Evolutionary conservation across 495 filamentous ascomycete species (phyloP).

Genomic region (Penicillium soppii): DNA sequence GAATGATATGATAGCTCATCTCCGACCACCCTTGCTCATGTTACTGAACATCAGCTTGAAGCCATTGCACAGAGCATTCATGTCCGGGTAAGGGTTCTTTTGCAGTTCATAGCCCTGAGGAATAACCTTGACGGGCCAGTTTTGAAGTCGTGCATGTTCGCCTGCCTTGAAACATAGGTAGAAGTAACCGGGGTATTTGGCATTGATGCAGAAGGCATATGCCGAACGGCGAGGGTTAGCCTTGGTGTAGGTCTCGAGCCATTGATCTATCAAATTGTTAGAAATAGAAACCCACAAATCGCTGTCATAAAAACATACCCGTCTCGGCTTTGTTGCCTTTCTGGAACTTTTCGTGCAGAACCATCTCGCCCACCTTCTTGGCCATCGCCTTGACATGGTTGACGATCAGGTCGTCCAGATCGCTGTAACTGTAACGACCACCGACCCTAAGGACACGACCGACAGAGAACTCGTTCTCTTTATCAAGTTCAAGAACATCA

Average conservation of each 20-base stretch:
- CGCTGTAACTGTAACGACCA: conserved; percentile 84
- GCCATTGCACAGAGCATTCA: conserved; percentile 90
- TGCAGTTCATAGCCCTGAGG: conserved; percentile 87
- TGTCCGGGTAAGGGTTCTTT: conserved; percentile 85
- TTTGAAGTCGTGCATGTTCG: conserved; percentile 63
- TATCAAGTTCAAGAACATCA: conserved; percentile 93
- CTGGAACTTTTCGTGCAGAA: conserved; percentile 87
- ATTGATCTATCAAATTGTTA: conserved; percentile 64
- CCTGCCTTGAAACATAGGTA: conserved; percentile 93
- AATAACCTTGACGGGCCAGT: conserved; percentile 87
- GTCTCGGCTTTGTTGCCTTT: conserved; percentile 74
- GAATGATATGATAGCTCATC: no score
- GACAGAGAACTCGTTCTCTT: conserved; percentile 92
- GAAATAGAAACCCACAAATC: conserved; percentile 26
- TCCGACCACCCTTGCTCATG: conserved; percentile 42
- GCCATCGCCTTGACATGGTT: conserved; percentile 97
- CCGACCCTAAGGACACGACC: conserved; percentile 80
- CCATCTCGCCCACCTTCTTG: conserved; percentile 95
- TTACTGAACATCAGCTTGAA: conserved; percentile 66
- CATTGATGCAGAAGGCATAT: conserved; percentile 92
- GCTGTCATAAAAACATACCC: conserved; percentile 59
- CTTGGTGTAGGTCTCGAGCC: conserved; percentile 91
- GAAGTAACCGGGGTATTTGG: conserved; percentile 92
- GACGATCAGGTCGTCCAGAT: conserved; percentile 96
- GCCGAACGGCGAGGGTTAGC: conserved; percentile 92